A percentile compares a stretch with the other conserved stretches of the same genome.
Evolutionary conservation across 345 rosid species (phyloP).

Genomic region (Euphorbia pulcherrima): DNA sequence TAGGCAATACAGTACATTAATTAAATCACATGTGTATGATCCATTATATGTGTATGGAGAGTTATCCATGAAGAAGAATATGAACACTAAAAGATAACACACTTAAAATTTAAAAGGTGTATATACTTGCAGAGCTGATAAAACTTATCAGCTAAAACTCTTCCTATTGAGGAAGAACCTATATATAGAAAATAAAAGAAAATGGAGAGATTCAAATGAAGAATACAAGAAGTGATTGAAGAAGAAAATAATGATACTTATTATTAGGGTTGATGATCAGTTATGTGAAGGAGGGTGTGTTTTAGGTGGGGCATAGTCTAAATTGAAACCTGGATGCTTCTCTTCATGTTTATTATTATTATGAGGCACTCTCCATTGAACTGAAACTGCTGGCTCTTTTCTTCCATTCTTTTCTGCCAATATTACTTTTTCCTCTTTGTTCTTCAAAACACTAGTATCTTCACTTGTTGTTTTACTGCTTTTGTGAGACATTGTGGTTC

Average conservation of each 20-base stretch:
- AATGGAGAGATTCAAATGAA: background rate
- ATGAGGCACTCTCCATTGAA: constrained; percentile 54
- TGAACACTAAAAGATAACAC: no score
- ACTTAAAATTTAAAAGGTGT: no score
- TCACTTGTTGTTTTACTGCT: constrained; percentile 10
- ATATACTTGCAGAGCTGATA: no score
- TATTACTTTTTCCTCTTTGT: constrained; percentile 10
- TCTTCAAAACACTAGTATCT: constrained; percentile 4
- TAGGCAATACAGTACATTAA: no score
- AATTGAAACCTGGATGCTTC: constrained; percentile 57
- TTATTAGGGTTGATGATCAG: constrained; percentile 25
- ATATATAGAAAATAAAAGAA: background rate
- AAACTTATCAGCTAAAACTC: no score
- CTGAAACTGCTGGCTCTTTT: constrained; percentile 32
- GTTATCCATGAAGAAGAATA: no score
- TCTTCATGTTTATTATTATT: constrained; percentile 44
- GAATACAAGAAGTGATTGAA: background rate
- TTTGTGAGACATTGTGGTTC: constrained; percentile 11
- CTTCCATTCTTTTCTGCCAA: constrained; percentile 7
- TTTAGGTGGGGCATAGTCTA: constrained; percentile 68
- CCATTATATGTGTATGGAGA: no score
- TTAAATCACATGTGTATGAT: no score
- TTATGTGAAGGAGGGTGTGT: constrained; percentile 83
- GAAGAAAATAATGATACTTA: background rate
- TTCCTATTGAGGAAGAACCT: no score